Conservation (phyloP, 768 basidiomycete genomes). For the Hemileccinum rubropunctum region DNA sequence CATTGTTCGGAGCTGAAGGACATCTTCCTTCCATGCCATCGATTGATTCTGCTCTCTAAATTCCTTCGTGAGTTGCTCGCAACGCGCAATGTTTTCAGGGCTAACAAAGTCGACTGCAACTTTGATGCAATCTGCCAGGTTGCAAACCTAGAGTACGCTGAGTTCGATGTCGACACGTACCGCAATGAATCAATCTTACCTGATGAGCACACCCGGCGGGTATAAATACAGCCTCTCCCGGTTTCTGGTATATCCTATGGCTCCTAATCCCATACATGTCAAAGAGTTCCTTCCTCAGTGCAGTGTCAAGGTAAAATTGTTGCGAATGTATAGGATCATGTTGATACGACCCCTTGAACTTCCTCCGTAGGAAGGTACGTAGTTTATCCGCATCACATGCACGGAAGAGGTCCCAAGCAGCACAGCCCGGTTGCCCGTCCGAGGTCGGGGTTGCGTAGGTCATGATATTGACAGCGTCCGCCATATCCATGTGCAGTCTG, state of each 20-base stretch:
- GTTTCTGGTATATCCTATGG: slow-evolving; percentile 83
- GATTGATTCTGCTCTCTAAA: slow-evolving; percentile 88
- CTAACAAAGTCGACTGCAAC: slow-evolving; percentile 94
- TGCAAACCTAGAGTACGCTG: slow-evolving; percentile 63
- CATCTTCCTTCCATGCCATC: slow-evolving; percentile 92
- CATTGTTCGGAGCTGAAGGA: slow-evolving; percentile 86
- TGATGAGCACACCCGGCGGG: slow-evolving; percentile 93
- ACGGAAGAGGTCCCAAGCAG: slow-evolving; percentile 90
- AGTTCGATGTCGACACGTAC: neutral
- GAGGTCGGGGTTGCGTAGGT: slow-evolving; percentile 60
- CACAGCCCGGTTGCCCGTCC: slow-evolving; percentile 66
- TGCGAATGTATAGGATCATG: slow-evolving; percentile 92
- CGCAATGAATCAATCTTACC: slow-evolving; percentile 40
- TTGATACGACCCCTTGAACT: slow-evolving; percentile 52
- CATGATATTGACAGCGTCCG: slow-evolving; percentile 92
- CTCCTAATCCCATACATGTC: slow-evolving; percentile 70
- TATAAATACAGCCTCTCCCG: slow-evolving; percentile 93
- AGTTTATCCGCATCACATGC: slow-evolving; percentile 80
- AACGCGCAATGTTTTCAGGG: slow-evolving; percentile 86
- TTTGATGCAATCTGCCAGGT: slow-evolving; percentile 93
- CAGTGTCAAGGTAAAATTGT: slow-evolving; percentile 76
- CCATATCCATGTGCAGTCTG: slow-evolving; percentile 91
- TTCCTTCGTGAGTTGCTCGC: slow-evolving; percentile 82
- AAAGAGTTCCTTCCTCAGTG: slow-evolving; percentile 63
- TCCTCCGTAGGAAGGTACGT: slow-evolving; percentile 67